Evolutionary conservation across 129 eudicot species (phyloP).

Genomic region (Lonicera japonica): DNA sequence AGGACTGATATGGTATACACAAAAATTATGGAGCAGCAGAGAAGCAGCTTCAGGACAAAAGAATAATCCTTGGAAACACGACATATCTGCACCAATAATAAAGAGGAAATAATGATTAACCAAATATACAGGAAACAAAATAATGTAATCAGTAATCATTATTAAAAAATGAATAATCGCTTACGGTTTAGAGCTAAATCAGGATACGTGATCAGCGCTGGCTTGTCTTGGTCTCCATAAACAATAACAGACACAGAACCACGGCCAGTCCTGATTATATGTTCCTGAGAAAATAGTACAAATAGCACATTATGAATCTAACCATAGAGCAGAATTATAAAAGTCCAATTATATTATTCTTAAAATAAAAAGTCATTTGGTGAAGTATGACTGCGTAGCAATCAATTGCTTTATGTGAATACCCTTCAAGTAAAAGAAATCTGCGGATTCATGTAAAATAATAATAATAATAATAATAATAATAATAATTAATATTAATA

Average conservation of each 20-base stretch:
- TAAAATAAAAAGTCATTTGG: conserved; percentile 4
- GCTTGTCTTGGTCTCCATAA: conserved; percentile 94
- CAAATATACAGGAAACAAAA: too few relatives aligned
- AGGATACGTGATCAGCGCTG: conserved; percentile 90
- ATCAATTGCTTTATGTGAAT: conserved; percentile 1
- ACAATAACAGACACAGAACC: conserved; percentile 93
- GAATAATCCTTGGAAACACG: conserved; percentile 73
- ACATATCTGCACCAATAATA: conserved; percentile 45
- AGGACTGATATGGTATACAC: conserved; percentile 72
- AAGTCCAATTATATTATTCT: neutral
- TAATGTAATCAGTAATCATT: too few relatives aligned
- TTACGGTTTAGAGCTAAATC: conserved; percentile 97
- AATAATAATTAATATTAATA: neutral
- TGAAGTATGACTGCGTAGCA: conserved; percentile 3
- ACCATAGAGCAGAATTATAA: neutral
- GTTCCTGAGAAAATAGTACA: conserved; percentile 56
- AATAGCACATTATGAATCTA: conserved; percentile 4
- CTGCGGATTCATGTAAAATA: too few relatives aligned
- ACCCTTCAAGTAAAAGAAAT: neutral
- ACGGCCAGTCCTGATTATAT: conserved; percentile 59
- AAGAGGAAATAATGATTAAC: conserved; percentile 33
- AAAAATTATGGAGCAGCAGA: conserved; percentile 61
- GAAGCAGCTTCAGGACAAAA: conserved; percentile 72
- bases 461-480: too few relatives aligned
- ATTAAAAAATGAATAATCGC: conserved; percentile 8